Evolutionary conservation across 345 rosid species (phyloP), one percentile per base, ranked within the genome.

Genomic region (Moringa oleifera): DNA sequence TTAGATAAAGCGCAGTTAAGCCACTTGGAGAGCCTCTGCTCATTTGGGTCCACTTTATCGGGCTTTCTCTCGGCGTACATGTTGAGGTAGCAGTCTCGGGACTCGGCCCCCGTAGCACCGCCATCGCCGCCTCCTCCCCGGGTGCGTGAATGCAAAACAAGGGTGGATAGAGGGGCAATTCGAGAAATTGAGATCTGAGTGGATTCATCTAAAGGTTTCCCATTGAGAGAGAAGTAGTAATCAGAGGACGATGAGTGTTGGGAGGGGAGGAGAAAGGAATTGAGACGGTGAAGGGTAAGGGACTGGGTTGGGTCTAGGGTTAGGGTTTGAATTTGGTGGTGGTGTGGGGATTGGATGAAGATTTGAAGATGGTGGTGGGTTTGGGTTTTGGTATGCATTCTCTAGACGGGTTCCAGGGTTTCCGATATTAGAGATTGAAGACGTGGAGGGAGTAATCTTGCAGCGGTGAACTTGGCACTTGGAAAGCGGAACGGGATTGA

Each of bases 121-220:
- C 99, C 99, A 77, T 94, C 99, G 19, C 99, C 99, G 0, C 99
- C 97, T 20, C 99, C 97, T 18, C 91, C 99, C 16, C 25, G 71
- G 71, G 87, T 78, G 24, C 91, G 90, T 25, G 81, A 71, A 50
- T 56, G 74, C 19, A 94, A 64, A 22, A 73, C 24, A 47, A 91
- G 82, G 33, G 87, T 85, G 7, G 93, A 88, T 0, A 91, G 72
- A 33, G 82, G 68, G 53, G 90, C 49, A 18, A 89, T 73, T 8
- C 68, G 69, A 18, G 83, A 83, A 28, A 68, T 67, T 20, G 64
- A 67, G 56, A 85, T 61, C 21, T 61, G 76, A 28, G 80, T 71
- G 15, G 83, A 81, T 37, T 73, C 86, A 18, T 73, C 51, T 16
- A 91, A 70, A 46, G 71, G 70, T 55, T 81, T 85, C 3, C 97